These are phyloP conservation scores for Caloboletus firmus DNA, from an alignment of 1,284 basidiomycete genomes.

Conservation along the genomic window DNA sequence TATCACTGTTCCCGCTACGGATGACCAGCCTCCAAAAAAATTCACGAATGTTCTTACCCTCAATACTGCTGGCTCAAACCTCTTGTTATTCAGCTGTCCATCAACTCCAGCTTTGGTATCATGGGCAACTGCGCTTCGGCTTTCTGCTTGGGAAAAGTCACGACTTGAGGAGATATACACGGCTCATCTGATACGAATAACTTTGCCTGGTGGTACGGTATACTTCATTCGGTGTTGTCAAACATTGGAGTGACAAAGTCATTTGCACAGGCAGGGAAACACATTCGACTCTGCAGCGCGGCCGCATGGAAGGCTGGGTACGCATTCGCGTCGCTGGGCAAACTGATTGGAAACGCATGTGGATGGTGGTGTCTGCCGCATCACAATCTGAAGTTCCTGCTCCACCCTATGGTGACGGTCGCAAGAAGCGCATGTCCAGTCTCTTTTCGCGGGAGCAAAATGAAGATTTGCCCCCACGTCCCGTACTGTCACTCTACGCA, in stretches of 20 bases:
- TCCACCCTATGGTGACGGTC: constrained; percentile 15
- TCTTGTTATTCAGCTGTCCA: constrained; percentile 87
- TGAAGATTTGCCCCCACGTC: constrained; percentile 25
- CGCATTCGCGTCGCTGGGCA: constrained; percentile 90
- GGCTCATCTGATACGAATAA: constrained; percentile 85
- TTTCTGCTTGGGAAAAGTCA: constrained; percentile 94
- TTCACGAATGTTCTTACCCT: constrained; percentile 85
- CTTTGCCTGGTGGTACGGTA: constrained; percentile 51
- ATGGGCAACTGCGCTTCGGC: constrained; percentile 91
- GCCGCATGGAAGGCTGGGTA: constrained; percentile 91
- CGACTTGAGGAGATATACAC: constrained; percentile 98
- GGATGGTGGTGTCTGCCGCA: constrained; percentile 73
- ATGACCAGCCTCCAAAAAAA: constrained; percentile 50
- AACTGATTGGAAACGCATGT: constrained; percentile 93
- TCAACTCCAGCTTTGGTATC: constrained; percentile 68
- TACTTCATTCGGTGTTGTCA: constrained; percentile 12
- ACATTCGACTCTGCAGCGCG: constrained; percentile 64
- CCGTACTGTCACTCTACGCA: constrained; percentile 55
- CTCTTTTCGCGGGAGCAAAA: constrained; percentile 56
- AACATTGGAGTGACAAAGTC: constrained; percentile 3
- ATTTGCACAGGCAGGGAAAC: constrained; percentile 58
- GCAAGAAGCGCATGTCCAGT: constrained; percentile 69
- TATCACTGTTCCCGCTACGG: constrained; percentile 59
- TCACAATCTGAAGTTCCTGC: constrained; percentile 27
- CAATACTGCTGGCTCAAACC: constrained; percentile 93